phyloP scores from a whole-genome alignment of 345 rosid genomes.

The Ceriops decandra region DNA sequence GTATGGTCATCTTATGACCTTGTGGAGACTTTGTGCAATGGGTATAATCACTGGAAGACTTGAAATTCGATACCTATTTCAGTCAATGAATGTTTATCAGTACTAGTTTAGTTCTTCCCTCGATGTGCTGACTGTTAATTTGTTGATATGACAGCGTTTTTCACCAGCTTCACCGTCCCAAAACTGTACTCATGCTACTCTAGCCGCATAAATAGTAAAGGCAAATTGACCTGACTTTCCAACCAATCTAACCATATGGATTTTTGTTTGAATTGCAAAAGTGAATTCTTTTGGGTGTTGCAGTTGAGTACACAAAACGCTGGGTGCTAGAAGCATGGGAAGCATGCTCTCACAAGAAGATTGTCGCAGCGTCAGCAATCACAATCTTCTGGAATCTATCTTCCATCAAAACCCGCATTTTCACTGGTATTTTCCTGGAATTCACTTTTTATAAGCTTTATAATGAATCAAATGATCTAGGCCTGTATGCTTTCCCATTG shows the following conservation, averaged over 20 bases:
- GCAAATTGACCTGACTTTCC: constrained; percentile 24
- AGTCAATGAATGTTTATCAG: neutral
- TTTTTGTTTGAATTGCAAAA: constrained; percentile 1
- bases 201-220: constrained; percentile 51
- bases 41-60: constrained; percentile 38
- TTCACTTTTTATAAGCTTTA: neutral
- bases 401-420: constrained; percentile 69
- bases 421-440: constrained; percentile 42
- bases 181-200: constrained; percentile 63
- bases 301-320: constrained; percentile 51
- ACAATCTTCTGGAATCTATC: constrained; percentile 93
- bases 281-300: neutral
- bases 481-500: neutral
- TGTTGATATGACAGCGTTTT: constrained; percentile 57
- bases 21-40: constrained; percentile 66
- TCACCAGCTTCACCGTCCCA: constrained; percentile 70
- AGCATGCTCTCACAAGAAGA: constrained; percentile 80
- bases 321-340: constrained; percentile 61
- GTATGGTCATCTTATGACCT: constrained; percentile 72
- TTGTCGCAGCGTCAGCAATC: constrained; percentile 66
- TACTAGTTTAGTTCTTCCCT: neutral
- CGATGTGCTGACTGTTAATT: neutral
- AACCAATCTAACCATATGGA: neutral
- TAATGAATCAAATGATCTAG: neutral
- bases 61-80: neutral